phyloP scores from a whole-genome alignment of 1,139 yeast species.

The Zygosaccharomyces pseudobailii region DNA sequence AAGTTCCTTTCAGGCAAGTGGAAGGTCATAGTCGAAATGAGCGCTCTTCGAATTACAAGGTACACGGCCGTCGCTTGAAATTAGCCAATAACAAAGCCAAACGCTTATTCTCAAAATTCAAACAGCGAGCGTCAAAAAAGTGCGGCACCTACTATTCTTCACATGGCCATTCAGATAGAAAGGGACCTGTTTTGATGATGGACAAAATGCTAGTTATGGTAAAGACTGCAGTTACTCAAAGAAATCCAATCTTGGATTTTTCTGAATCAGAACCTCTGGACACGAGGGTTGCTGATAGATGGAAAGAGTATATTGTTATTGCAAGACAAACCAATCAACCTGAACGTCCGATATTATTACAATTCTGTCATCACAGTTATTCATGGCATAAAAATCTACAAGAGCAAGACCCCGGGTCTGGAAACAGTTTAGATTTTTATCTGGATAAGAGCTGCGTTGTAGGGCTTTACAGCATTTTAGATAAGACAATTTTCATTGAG shows the following conservation, averaged over 20 bases:
- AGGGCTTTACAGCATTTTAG: conserved; percentile 58
- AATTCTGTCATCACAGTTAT: conserved; percentile 44
- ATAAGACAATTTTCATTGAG: conserved; percentile 58
- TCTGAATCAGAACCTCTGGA: conserved; percentile 49
- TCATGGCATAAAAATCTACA: conserved; percentile 3
- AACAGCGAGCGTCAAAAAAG: neutral
- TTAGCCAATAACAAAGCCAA: neutral
- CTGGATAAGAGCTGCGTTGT: conserved; percentile 35
- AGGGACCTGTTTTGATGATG: conserved; percentile 43
- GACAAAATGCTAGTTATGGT: conserved; percentile 66
- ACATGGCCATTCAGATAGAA: conserved; percentile 1
- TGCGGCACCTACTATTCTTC: neutral
- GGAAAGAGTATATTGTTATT: conserved; percentile 72
- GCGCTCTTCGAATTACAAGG: neutral
- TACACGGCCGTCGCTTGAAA: neutral
- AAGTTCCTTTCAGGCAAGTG: neutral
- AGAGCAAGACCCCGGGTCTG: conserved; percentile 1
- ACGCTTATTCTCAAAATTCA: neutral
- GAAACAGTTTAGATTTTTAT: conserved; percentile 28
- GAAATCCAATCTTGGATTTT: conserved; percentile 31
- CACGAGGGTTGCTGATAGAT: conserved; percentile 58
- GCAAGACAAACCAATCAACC: conserved; percentile 52
- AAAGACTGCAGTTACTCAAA: conserved; percentile 37
- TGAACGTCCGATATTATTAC: conserved; percentile 50
- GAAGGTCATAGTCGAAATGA: neutral